Conservation (phyloP, 1,139 yeast genomes). For the Nakaseomyces delphensis region DNA sequence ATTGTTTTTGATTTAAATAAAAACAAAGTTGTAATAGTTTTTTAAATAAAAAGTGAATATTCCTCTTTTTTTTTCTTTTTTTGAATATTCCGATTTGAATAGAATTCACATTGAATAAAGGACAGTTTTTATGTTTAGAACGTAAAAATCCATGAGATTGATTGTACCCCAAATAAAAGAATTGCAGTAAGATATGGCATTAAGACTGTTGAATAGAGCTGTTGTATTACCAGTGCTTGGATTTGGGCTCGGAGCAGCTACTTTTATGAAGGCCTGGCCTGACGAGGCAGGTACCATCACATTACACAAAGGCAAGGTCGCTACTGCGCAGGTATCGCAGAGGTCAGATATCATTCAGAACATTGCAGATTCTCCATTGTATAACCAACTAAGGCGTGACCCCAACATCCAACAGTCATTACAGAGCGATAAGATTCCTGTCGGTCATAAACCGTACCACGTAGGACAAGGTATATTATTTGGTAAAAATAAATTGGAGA, state of each 20-base stretch:
- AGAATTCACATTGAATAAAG: neutral
- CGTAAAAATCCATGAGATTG: neutral
- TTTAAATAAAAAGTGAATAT: no score
- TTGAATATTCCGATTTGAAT: no score
- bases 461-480: slow-evolving; percentile 59
- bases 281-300: slow-evolving; percentile 22
- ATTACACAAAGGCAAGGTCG: slow-evolving; percentile 10
- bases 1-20: no score
- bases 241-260: slow-evolving; percentile 23
- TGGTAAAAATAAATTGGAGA: slow-evolving; percentile 53
- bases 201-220: slow-evolving; percentile 14
- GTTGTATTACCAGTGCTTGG: slow-evolving; percentile 27
- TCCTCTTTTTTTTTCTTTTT: no score
- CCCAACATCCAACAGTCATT: slow-evolving; percentile 15
- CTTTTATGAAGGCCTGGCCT: slow-evolving; percentile 30
- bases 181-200: slow-evolving; percentile 5
- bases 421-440: slow-evolving; percentile 42
- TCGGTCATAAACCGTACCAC: slow-evolving; percentile 51
- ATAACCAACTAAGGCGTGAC: slow-evolving; percentile 13
- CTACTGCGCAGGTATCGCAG: slow-evolving; percentile 14
- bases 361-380: slow-evolving; percentile 15
- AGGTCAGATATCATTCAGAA: slow-evolving; percentile 21
- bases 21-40: no score
- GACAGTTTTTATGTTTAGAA: neutral
- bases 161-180: no score